A percentile compares a stretch with the other conserved stretches of the same genome.
These are phyloP conservation scores for Elongisporangium senticosum DNA, from an alignment of 352 stramenopile species.

Conservation along the genomic window DNA sequence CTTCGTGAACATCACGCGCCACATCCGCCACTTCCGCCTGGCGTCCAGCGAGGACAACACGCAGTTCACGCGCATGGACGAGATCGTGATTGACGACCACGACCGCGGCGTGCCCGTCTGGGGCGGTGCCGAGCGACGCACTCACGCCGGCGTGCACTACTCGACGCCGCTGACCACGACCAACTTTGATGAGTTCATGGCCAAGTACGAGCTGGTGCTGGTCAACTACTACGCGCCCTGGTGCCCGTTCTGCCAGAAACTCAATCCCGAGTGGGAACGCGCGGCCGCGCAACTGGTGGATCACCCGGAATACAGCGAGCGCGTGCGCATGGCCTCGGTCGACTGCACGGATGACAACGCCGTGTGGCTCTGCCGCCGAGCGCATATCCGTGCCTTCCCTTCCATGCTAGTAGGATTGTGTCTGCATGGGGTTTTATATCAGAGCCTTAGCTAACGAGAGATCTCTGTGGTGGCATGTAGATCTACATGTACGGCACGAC, in stretches of 20 bases:
- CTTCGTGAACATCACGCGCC: conserved; percentile 73
- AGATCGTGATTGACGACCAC: conserved; percentile 67
- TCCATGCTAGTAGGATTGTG: conserved; percentile 52
- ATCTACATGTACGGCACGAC: conserved; percentile 85
- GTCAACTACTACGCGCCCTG: conserved; percentile 84
- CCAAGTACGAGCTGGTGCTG: conserved; percentile 80
- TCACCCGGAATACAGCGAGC: conserved; percentile 75
- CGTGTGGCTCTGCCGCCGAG: conserved; percentile 56
- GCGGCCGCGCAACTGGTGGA: conserved; percentile 63
- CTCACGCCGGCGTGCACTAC: conserved; percentile 58
- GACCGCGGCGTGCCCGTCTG: conserved; percentile 55
- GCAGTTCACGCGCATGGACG: conserved; percentile 42
- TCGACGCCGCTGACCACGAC: conserved; percentile 56
- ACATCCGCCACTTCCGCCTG: conserved; percentile 74
- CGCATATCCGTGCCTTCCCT: conserved; percentile 73
- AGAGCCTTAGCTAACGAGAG: background rate
- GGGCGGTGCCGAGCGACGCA: conserved; percentile 47
- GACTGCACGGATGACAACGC: conserved; percentile 70
- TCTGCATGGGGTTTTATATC: background rate
- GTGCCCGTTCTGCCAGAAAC: conserved; percentile 69
- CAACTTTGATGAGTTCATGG: conserved; percentile 76
- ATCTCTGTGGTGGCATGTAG: conserved; percentile 11
- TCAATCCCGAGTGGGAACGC: conserved; percentile 75
- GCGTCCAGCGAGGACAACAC: conserved; percentile 21
- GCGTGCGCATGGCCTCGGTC: conserved; percentile 73